Base-by-base conservation (phyloP, 2,329 filamentous ascomycete genomes). In the Trichoderma sp. region DNA sequence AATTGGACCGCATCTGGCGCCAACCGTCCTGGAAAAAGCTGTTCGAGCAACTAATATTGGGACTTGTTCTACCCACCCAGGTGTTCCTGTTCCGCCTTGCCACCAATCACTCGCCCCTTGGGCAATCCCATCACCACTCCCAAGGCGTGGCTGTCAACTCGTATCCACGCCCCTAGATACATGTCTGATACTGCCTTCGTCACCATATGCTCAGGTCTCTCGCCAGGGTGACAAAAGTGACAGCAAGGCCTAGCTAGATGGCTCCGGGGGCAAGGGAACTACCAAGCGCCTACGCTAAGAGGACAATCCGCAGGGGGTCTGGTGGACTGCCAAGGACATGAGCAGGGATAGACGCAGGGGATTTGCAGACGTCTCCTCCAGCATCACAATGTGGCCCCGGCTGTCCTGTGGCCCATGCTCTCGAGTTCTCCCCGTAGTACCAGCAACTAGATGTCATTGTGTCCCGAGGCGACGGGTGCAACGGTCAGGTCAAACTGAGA, bases 101-200 rank as follows among this genome's bases (percentile, higher is more conserved):
- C 69, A 65, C 71, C 71, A 73, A 73, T 73, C 41, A 65, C 60
- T 73, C 38, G 41, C 41, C 41, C 60, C 71, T 73, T 73, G 69
- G 38, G 14, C 29, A 35, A 24, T 72, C 27, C 69, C 69, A 62
- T 72, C 69, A 72, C 68, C 56, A 63, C 29, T 16, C n/a, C 27
- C 63, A 72, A 53, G 69, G 69, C 38, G 56, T 72, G 60, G 21
- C 71, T 73, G 71, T 53, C 56, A 73, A 64, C 60, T 73, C 68
- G 71, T 73, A 73, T 62, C 41, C 60, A 73, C 71, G 59, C 60
- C 71, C 71, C 71, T 65, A 63, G 71, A 73, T 73, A 63, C 69
- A 65, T 73, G 35, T 29, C 31, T 56, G 60, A 53, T 65, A 60
- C 71, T 64, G 64, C 53, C 53, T 53, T 29, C 38, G 53, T 50